Base-by-base conservation (phyloP, 2,329 filamentous ascomycete species). In the Curvularia sp. region DNA sequence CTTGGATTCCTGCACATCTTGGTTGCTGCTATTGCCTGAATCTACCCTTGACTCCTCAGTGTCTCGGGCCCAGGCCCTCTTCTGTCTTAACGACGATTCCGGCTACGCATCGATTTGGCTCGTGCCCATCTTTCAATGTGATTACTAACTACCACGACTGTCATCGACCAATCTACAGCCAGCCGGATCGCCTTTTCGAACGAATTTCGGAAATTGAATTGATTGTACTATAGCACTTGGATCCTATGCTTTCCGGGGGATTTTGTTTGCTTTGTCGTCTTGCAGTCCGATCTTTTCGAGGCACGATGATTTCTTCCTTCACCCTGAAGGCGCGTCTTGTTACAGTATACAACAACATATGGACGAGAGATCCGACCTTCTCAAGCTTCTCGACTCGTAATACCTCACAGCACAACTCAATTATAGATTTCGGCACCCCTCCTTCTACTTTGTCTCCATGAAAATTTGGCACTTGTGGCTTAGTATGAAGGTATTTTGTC, bases 91-190 rank as follows among this genome's bases (percentile, higher is more conserved):
- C 36, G 49, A 23, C 23, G 41, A 7, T 28, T 38, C 18, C 28
- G 53, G 52, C 32, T 49, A 54, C 61, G 61, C 65, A 55, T 62
- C 59, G 56, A 63, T 61, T 59, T 46, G 61, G 60, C 58, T 55
- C 45, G 51, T 38, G 30, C 7, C 32, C 21, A 39, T n/a, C 30
- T 39, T 45, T 25, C 52, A 34, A 47, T 63, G 51, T 58, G 55
- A 53, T 13, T 18, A 58, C 30, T 59, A 51, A 52, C 18, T 39
- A 49, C 41, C 30, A 49, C 39, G 48, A 43, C 32, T 54, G 47
- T 54, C 52, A 56, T 21, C 34, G 38, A 59, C 45, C 30, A 27
- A 39, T 39, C 10, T 45, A 30, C 34, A 36, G 19, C 39, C 49
- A 49, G 47, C n/a, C 53, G 30, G 34, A 46, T 53, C 38, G 10